Evolutionary conservation across 1,284 basidiomycete genomes (phyloP), one percentile per base, ranked within the genome.

Genomic region (Schizophyllum amplum): DNA sequence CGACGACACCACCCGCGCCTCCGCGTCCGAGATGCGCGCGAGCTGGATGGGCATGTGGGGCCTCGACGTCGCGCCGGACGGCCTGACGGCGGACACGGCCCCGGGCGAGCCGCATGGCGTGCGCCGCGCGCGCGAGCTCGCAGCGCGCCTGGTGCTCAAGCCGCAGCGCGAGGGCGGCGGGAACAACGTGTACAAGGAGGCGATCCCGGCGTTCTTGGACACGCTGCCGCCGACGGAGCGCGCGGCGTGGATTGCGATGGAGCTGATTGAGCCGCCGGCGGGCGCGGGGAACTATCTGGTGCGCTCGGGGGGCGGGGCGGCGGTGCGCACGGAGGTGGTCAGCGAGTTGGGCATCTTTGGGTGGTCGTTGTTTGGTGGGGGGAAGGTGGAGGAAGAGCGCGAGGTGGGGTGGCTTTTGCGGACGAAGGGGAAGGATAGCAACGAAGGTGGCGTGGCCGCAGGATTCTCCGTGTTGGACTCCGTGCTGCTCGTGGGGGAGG

Each of bases 111-210:
- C 25, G 27, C 47, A 65, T 5, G 89, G 82, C 0, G 73, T 81
- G 22, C 61, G 67, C 13, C 73, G 81, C 47, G 91, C 90, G 0
- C 72, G 75, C n/a, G 69, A 72, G 2, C 64, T 77, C 11, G 77
- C 84, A 0, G 66, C 75, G 4, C 72, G 78, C 13, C 86, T 92
- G 51, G 97, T 98, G 2, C 79, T 98, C 53, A 98, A 99, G 70
- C 96, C 96, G 0, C 95, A 98, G 70, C 82, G 95, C 20, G 93
- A 99, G 75, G 96, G 97, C 4, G 96, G 97, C 0, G 96, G 96
- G 2, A 97, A 99, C 70, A 99, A 99, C 67, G 82, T 98, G 23
- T 99, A 98, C 74, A 87, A 90, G 55, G 71, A 74, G 4, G 84
- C 89, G 53, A 98, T 98, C 55, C 91, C 90, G 0, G 63, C 75